A percentile compares a stretch with the other conserved stretches of the same genome.
phyloP scores from a whole-genome alignment of 768 basidiomycete genomes.

The Boletus eberwhitei region DNA sequence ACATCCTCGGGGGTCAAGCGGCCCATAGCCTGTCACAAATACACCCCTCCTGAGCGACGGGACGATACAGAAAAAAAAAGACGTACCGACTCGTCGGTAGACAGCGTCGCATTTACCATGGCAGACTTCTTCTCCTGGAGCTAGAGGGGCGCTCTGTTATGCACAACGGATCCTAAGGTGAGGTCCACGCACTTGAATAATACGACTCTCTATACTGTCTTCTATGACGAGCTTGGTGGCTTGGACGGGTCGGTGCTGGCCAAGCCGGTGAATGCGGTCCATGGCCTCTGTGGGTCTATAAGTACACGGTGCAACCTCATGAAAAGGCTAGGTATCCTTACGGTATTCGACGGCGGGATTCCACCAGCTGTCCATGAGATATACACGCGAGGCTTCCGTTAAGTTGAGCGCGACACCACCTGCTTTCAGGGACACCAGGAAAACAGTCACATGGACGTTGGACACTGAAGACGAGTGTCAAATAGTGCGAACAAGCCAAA shows the following conservation, averaged over 20 bases:
- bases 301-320: not conserved
- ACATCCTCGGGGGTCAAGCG: slow-evolving; percentile 85
- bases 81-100: slow-evolving; percentile 69
- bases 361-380: slow-evolving; percentile 99
- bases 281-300: slow-evolving; percentile 67
- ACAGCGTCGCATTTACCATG: slow-evolving; percentile 88
- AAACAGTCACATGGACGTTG: slow-evolving; percentile 93
- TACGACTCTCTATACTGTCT: slow-evolving; percentile 94
- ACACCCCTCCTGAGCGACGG: slow-evolving; percentile 9
- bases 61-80: not conserved
- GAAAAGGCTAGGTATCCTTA: slow-evolving; percentile 37
- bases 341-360: slow-evolving; percentile 94
- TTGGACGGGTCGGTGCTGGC: slow-evolving; percentile 90
- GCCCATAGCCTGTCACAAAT: slow-evolving; percentile 76
- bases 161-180: not conserved
- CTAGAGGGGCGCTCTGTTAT: slow-evolving; percentile 31
- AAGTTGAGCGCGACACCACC: slow-evolving; percentile 91
- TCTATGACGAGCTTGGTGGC: slow-evolving; percentile 94
- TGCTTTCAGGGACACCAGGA: slow-evolving; percentile 93
- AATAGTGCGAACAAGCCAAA: not conserved
- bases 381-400: slow-evolving; percentile 89
- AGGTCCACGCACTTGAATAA: slow-evolving; percentile 64
- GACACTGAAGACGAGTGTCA: slow-evolving; percentile 57
- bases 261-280: slow-evolving; percentile 95
- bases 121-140: slow-evolving; percentile 97